Evolutionary conservation across 2,329 filamentous ascomycete genomes (phyloP), one percentile per base, ranked within the genome.

Genomic region (Scytalidium lignicola): DNA sequence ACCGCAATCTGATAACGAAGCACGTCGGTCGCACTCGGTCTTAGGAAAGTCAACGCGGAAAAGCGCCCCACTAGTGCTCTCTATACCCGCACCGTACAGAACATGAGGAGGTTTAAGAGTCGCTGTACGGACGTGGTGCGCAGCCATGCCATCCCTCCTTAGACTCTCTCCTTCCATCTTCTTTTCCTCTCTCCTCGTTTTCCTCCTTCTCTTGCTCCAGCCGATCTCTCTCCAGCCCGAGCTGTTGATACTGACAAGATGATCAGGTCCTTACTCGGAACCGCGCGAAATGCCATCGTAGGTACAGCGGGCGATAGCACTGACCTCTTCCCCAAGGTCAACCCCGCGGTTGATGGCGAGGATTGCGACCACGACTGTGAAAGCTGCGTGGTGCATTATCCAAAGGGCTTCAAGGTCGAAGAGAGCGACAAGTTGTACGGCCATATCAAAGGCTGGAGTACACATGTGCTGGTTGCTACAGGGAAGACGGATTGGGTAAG

Each of bases 401-500:
- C 92, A 32, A 74, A 73, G 52, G 69, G 69, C 29, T 86, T 85
- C 70, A 82, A 84, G 62, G 82, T 96, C 48, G 87, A 97, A 50
- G 79, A 86, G 65, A 72, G 76, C 6, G 90, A 96, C 64, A 74
- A 83, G 59, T 71, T 99, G 44, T 97, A 95, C 64, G 93, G 92
- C 1, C 76, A 87, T 51, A 80, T 96, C 54, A 88, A 90, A 62
- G 89, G 83, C 29, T 97, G 90, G 87, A 85, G 82, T 62, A 93
- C 90, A 18, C 93, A 99, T 69, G 65, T 96, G 53, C 73, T 99
- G 26, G 90, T 97, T 15, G 93, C 90, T 20, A 99, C 93, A n/a
- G 89, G 90, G 53, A 96, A 96, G 79, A 79, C 85, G 21, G 93
- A 99, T 69, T 99, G 93, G 93, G 86, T 92, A 63, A 73, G 88